Percentiles rank a stretch among this genome's conserved stretches.
phyloP scores from a whole-genome alignment of 1,284 basidiomycete species.

The Apiotrichum laibachii region DNA sequence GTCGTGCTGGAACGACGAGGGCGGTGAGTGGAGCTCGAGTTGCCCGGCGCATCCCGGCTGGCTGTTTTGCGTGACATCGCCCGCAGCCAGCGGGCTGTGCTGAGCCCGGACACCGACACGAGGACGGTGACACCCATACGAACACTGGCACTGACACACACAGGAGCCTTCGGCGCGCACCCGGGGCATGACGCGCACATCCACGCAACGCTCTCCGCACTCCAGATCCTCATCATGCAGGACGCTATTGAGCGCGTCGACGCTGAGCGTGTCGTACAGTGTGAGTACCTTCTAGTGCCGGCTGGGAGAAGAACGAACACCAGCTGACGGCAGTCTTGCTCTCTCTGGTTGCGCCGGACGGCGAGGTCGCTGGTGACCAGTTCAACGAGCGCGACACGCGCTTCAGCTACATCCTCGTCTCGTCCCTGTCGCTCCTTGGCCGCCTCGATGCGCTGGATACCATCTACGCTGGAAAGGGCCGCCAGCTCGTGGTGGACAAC shows the following conservation, averaged over 20 bases:
- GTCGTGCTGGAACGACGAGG: conserved; percentile 88
- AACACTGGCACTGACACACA: not conserved
- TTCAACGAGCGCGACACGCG: conserved; percentile 91
- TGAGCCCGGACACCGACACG: too few relatives aligned
- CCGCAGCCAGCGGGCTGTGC: too few relatives aligned
- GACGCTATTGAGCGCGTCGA: conserved; percentile 73
- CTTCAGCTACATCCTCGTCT: conserved; percentile 83
- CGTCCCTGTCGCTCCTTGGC: conserved; percentile 76
- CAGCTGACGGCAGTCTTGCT: conserved; percentile 63
- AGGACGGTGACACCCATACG: too few relatives aligned
- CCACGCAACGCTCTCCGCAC: conserved; percentile 79
- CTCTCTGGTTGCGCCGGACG: conserved; percentile 73
- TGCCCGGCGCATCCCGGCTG: too few relatives aligned
- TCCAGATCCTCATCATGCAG: conserved; percentile 86
- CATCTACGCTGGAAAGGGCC: conserved; percentile 55
- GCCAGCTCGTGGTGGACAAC: conserved; percentile 68
- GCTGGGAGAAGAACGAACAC: not conserved
- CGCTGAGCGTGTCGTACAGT: conserved; percentile 65
- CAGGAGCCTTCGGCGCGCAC: conserved; percentile 87
- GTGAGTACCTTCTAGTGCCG: conserved; percentile 54
- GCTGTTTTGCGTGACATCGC: too few relatives aligned
- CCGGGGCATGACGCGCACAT: conserved; percentile 92
- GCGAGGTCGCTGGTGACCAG: conserved; percentile 82
- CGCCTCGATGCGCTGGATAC: conserved; percentile 57
- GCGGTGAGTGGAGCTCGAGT: conserved; percentile 60